phyloP scores from a whole-genome alignment of 331 rosid species.

The Rosa hybrid region DNA sequence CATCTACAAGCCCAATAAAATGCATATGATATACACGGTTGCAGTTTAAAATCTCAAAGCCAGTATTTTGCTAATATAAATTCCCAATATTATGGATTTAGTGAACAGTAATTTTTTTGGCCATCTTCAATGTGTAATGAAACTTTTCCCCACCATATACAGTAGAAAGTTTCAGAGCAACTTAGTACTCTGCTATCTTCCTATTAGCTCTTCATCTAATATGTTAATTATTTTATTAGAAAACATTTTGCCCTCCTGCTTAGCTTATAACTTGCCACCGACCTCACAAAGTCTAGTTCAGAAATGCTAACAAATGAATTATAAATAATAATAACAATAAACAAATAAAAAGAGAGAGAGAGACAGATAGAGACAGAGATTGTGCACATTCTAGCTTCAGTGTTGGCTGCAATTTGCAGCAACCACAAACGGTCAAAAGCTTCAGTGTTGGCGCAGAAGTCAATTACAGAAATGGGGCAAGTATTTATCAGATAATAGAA shows the following conservation, averaged over 20 bases:
- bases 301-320: background rate
- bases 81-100: slow-evolving; percentile 8
- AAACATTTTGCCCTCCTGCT: background rate
- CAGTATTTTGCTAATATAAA: slow-evolving; percentile 29
- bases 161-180: background rate
- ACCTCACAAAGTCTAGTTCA: background rate
- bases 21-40: background rate
- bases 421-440: background rate
- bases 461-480: background rate
- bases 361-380: background rate
- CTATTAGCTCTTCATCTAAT: background rate
- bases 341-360: too few relatives aligned
- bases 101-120: background rate
- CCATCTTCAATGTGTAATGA: slow-evolving; percentile 14
- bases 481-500: background rate
- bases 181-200: background rate
- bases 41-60: slow-evolving; percentile 10
- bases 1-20: slow-evolving; percentile 60
- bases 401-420: background rate
- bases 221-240: background rate
- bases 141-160: background rate
- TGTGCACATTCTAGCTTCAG: background rate
- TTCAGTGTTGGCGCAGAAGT: background rate
- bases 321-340: too few relatives aligned
- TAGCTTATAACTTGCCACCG: background rate